Evolutionary conservation across 140 eudicot species (phyloP), one percentile per base, ranked within the genome.

Genomic region (Erigeron philadelphicus): DNA sequence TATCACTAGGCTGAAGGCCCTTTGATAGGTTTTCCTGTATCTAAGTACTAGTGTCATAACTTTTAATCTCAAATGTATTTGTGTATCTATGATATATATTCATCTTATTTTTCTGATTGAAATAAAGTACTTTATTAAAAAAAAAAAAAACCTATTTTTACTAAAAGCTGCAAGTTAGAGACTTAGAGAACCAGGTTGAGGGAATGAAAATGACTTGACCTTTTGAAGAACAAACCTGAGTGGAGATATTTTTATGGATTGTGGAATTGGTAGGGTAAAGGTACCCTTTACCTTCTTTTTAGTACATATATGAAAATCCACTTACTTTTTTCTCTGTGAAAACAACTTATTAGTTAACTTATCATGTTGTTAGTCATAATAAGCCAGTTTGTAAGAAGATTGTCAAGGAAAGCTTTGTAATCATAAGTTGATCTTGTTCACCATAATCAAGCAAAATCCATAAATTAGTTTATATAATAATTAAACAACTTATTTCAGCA

Each of bases 161-260:
- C 11, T 68, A 64, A 75, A 75, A 68, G 64, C 11, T 60, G 60
- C 70, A 40, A 58, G 80, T 18, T 13, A 43, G 54, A 21, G 25
- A 21, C 25, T 21, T 21, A n/a, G 25, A 58, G 38, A 19, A 49
- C 70, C 57, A 75, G 68, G 65, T 60, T 67, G 70, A 10, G 11
- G 71, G 58, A 68, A 60, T 9, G 70, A 50, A 48, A 76, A 23
- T 16, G 71, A 76, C 80, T 52, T 41, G 70, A 68, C 74, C 50
- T 61, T 75, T 11, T 17, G 44, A 76, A 60, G 62, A 69, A 57
- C 62, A 76, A 72, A 61, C 45, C 43, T 61, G 76, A 76, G 49
- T 64, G 71, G 38, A 53, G 66, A 43, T 64, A 64, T 53, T 41
- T 41, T 19, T 12, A 58, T 3, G 15, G 61, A 60, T 40, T 71